phyloP scores from a whole-genome alignment of 257 asterid genomes.

The Voacanga thouarsii region DNA sequence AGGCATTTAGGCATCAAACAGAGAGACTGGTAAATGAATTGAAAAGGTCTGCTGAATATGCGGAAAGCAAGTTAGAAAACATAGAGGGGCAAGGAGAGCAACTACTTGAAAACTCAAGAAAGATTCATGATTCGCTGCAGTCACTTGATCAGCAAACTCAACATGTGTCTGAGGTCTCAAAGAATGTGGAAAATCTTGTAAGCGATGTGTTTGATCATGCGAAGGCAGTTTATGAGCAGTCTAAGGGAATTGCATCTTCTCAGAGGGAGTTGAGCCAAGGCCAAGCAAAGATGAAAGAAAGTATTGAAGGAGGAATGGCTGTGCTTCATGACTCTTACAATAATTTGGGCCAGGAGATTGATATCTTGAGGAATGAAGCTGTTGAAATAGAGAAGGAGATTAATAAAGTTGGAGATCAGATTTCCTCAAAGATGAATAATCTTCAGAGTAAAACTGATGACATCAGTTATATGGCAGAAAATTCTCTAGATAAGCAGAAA shows the following conservation, averaged over 20 bases:
- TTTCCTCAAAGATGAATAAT: slow-evolving; percentile 53
- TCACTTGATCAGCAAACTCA: slow-evolving; percentile 50
- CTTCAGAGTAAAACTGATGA: slow-evolving; percentile 69
- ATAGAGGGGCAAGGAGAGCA: slow-evolving; percentile 54
- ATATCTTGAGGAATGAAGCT: slow-evolving; percentile 50
- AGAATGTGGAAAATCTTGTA: slow-evolving; percentile 52
- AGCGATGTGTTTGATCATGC: slow-evolving; percentile 50
- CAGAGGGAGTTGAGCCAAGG: slow-evolving; percentile 57
- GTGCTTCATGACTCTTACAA: slow-evolving; percentile 46
- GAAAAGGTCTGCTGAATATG: slow-evolving; percentile 56
- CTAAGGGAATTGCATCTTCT: slow-evolving; percentile 60
- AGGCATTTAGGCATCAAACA: slow-evolving; percentile 64
- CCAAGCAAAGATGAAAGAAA: slow-evolving; percentile 62
- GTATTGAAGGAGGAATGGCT: slow-evolving; percentile 55
- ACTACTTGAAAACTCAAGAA: slow-evolving; percentile 39
- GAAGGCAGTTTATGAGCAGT: slow-evolving; percentile 52
- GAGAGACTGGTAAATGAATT: slow-evolving; percentile 80
- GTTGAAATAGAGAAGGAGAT: slow-evolving; percentile 68
- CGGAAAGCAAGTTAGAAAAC: slow-evolving; percentile 50
- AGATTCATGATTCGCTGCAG: slow-evolving; percentile 53
- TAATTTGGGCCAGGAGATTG: slow-evolving; percentile 51
- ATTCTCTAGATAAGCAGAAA: slow-evolving; percentile 70
- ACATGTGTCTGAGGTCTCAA: slow-evolving; percentile 48
- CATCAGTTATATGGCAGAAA: slow-evolving; percentile 53
- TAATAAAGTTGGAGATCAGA: slow-evolving; percentile 59